Evolutionary conservation across 75 land plant species (phyloP).

Genomic region (Larix kaempferi): DNA sequence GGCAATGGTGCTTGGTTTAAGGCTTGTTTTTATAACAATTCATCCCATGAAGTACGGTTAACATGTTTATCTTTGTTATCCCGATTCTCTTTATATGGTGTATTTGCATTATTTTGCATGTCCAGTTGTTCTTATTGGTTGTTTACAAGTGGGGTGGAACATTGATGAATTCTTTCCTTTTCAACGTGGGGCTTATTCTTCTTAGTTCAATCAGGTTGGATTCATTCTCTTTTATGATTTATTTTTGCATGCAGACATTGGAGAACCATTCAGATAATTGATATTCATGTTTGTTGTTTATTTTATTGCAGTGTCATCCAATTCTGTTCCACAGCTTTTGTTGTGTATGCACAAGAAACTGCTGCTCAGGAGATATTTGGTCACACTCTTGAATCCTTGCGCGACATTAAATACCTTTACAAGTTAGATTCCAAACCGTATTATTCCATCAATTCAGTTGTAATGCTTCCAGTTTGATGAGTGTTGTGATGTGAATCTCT

Average conservation of each 20-base stretch:
- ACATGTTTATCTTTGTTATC: background rate
- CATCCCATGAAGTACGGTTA: constrained; percentile 94
- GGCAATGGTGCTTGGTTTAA: constrained; percentile 92
- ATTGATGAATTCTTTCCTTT: constrained; percentile 96
- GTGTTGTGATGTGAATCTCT: constrained; percentile 1
- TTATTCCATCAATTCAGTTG: background rate
- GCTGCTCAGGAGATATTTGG: constrained; percentile 99
- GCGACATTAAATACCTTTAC: constrained; percentile 95
- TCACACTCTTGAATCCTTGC: constrained; percentile 83
- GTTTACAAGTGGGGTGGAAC: constrained; percentile 90
- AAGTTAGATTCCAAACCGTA: constrained; percentile 38
- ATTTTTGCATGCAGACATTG: background rate
- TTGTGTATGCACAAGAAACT: constrained; percentile 91
- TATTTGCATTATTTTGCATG: background rate
- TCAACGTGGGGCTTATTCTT: constrained; percentile 91
- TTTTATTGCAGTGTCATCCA: constrained; percentile 82
- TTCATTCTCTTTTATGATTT: background rate
- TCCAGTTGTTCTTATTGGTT: constrained; percentile 7
- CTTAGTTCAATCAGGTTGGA: constrained; percentile 81
- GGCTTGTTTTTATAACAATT: constrained; percentile 87
- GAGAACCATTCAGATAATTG: background rate
- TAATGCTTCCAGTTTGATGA: background rate
- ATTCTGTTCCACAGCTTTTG: constrained; percentile 95
- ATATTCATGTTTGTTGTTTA: constrained; percentile 4
- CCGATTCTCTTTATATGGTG: background rate